A percentile compares a stretch with the other conserved stretches of the same genome.
Conservation (phyloP, 2,329 filamentous ascomycete genomes). For the Calcarisporium arbuscula region DNA sequence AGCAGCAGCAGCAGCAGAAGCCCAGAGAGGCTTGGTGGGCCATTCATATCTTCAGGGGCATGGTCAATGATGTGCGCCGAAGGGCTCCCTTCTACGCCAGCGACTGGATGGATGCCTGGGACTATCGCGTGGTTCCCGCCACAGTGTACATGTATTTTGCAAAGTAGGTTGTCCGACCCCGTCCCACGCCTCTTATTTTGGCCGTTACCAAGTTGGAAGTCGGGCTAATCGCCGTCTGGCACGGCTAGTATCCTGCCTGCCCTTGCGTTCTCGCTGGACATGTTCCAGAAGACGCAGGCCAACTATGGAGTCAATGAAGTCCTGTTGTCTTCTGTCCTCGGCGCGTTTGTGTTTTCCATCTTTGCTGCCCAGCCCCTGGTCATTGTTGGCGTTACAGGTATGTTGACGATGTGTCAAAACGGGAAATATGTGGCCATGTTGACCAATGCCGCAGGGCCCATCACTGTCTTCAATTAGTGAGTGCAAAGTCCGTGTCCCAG, state of each 20-base stretch:
- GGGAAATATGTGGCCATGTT: not conserved
- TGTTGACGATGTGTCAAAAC: not conserved
- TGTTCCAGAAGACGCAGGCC: slow-evolving; percentile 82
- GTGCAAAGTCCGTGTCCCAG: slow-evolving; percentile 14
- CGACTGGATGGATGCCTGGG: slow-evolving; percentile 84
- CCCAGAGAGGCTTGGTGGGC: slow-evolving; percentile 66
- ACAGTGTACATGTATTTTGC: slow-evolving; percentile 95
- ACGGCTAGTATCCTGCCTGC: slow-evolving; percentile 65
- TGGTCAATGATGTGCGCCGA: slow-evolving; percentile 70
- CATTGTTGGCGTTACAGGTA: slow-evolving; percentile 82
- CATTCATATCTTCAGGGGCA: slow-evolving; percentile 68
- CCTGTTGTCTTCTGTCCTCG: slow-evolving; percentile 76
- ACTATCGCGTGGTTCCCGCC: slow-evolving; percentile 81
- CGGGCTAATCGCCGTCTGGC: slow-evolving; percentile 7
- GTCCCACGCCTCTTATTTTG: not conserved
- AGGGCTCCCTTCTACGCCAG: slow-evolving; percentile 71
- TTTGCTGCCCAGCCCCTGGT: slow-evolving; percentile 79
- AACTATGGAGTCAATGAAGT: slow-evolving; percentile 90
- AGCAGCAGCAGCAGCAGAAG: not conserved
- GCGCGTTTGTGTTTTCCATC: slow-evolving; percentile 72
- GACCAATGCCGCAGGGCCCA: slow-evolving; percentile 50
- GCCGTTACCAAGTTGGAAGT: slow-evolving; percentile 6
- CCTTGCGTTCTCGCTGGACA: slow-evolving; percentile 83
- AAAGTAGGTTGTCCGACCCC: slow-evolving; percentile 51
- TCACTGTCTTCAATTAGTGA: slow-evolving; percentile 87